These are phyloP conservation scores for Fusarium sp. DNA, from an alignment of 2,329 filamentous ascomycete species.

Conservation along the genomic window DNA sequence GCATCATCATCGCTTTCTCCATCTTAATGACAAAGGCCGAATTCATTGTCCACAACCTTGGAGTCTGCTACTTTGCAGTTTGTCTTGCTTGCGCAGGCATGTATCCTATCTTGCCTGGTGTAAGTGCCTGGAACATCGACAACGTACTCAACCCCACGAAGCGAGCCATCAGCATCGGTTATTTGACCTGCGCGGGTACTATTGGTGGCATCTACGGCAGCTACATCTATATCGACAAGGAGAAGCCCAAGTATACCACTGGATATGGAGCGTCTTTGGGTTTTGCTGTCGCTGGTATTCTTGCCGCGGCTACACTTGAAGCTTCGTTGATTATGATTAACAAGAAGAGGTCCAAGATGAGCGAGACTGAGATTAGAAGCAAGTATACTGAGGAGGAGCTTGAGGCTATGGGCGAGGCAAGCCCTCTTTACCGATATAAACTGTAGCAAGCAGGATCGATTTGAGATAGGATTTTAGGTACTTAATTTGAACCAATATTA, in stretches of 20 bases:
- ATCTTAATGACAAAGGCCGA: conserved; percentile 37
- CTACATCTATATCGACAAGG: conserved; percentile 38
- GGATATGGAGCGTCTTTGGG: conserved; percentile 41
- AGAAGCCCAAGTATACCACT: conserved; percentile 43
- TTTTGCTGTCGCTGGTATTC: conserved; percentile 32
- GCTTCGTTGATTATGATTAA: conserved; percentile 37
- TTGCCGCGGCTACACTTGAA: conserved; percentile 33
- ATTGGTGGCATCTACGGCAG: conserved; percentile 42
- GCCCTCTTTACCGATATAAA: conserved; percentile 40
- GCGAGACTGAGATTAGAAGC: conserved; percentile 40
- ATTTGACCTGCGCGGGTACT: conserved; percentile 44
- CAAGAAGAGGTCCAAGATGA: conserved; percentile 38
- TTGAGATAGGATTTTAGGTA: fast-evolving
- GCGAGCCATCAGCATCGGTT: conserved; percentile 50
- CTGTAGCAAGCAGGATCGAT: background rate
- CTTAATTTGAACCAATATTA: background rate
- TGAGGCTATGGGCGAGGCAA: conserved; percentile 47
- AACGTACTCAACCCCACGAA: conserved; percentile 50
- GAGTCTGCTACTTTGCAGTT: conserved; percentile 35
- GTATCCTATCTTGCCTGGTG: conserved; percentile 50
- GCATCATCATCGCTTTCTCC: conserved; percentile 46
- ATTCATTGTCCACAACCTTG: conserved; percentile 30
- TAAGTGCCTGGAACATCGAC: conserved; percentile 51
- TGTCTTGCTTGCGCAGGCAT: conserved; percentile 47
- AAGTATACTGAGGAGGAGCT: conserved; percentile 48